These are phyloP conservation scores for Schwanniomyces pseudopolymorphus DNA, from an alignment of 805 yeast species.

Conservation along the genomic window DNA sequence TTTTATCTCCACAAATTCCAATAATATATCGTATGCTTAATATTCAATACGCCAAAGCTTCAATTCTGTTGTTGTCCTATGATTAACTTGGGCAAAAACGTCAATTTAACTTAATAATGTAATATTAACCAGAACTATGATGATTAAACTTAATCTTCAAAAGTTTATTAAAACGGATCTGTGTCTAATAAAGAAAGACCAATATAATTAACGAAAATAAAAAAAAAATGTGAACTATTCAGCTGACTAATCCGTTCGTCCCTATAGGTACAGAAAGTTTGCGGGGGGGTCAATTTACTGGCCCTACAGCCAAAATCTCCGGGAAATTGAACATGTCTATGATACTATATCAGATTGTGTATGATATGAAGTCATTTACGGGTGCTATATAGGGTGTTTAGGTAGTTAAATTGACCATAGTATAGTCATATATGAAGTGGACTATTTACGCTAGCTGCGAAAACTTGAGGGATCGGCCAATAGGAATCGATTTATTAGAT, in stretches of 20 bases:
- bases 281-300: background rate
- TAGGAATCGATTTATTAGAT: background rate
- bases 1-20: background rate
- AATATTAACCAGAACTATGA: constrained; percentile 1
- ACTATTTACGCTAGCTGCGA: background rate
- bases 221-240: background rate
- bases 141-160: background rate
- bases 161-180: background rate
- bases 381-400: background rate
- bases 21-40: background rate
- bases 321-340: background rate
- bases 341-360: background rate
- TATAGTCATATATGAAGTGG: background rate
- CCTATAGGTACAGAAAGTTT: background rate
- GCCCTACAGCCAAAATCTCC: background rate
- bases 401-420: background rate
- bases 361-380: background rate
- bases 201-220: background rate
- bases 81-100: background rate
- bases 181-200: background rate
- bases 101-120: background rate
- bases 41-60: background rate
- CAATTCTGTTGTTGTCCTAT: background rate
- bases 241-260: constrained; percentile 1
- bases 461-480: background rate